A percentile compares a stretch with the other conserved stretches of the same genome.
Evolutionary conservation across 305 asterid species (phyloP).

Genomic region (Solanum hybrid): DNA sequence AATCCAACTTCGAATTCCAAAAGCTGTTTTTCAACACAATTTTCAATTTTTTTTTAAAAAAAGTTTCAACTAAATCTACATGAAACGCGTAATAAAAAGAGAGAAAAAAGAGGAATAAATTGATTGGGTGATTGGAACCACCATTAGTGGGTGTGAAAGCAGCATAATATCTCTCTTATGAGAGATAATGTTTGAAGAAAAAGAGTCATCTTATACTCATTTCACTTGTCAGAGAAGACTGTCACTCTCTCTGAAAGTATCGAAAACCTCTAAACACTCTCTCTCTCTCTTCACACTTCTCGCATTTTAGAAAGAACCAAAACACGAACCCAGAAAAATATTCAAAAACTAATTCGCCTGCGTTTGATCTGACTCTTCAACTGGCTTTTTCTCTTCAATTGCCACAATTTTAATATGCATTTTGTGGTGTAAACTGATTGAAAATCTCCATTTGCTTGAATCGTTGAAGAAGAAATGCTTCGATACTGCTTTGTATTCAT

Average conservation of each 20-base stretch:
- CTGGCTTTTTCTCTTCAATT: neutral
- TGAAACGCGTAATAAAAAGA: neutral
- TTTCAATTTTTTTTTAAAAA: too few relatives aligned
- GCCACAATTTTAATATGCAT: neutral
- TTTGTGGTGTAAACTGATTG: neutral
- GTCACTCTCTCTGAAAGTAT: neutral
- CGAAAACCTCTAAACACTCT: neutral
- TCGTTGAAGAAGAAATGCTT: neutral
- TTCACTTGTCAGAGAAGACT: conserved; percentile 6
- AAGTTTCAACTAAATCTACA: neutral
- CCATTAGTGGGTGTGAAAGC: neutral
- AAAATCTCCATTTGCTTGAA: neutral
- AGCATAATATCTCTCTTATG: neutral
- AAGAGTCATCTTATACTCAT: neutral
- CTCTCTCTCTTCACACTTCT: neutral
- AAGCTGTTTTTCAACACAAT: neutral
- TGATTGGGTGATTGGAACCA: neutral
- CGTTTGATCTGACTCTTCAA: neutral
- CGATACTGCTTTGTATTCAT: neutral
- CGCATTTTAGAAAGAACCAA: neutral
- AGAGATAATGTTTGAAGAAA: neutral
- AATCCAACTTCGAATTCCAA: neutral
- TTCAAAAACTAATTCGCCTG: neutral
- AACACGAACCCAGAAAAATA: neutral
- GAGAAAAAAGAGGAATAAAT: neutral